Percentiles rank a stretch among this genome's conserved stretches.
Evolutionary conservation across 2,329 filamentous ascomycete genomes (phyloP).

Genomic region (Helicocarpus griseus): DNA sequence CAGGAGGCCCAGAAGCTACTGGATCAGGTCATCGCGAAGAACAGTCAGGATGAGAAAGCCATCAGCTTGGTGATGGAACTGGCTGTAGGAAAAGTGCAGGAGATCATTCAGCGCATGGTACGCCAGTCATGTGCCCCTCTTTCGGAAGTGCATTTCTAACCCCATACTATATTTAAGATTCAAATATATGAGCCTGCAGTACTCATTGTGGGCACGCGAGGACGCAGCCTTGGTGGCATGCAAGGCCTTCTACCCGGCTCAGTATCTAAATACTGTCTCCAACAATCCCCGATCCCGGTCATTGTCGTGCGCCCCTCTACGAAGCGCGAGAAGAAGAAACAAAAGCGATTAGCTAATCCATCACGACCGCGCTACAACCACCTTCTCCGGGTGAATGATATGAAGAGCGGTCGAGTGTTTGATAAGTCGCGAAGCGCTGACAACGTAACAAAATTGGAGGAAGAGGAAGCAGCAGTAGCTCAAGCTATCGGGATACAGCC

Average conservation of each 20-base stretch:
- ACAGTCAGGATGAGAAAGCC: slow-evolving; percentile 64
- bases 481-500: slow-evolving; percentile 38
- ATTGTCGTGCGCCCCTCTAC: slow-evolving; percentile 82
- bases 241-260: slow-evolving; percentile 80
- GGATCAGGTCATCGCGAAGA: slow-evolving; percentile 67
- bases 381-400: slow-evolving; percentile 59
- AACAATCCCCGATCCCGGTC: slow-evolving; percentile 86
- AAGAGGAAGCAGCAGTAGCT: slow-evolving; percentile 42
- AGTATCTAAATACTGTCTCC: slow-evolving; percentile 88
- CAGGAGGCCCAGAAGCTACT: slow-evolving; percentile 67
- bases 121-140: slow-evolving; percentile 17
- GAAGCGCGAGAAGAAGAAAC: slow-evolving; percentile 82
- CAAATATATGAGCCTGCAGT: slow-evolving; percentile 86
- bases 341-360: slow-evolving; percentile 70
- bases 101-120: slow-evolving; percentile 84
- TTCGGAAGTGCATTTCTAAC: slow-evolving; percentile 4
- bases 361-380: slow-evolving; percentile 64
- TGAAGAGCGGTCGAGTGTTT: slow-evolving; percentile 42
- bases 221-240: slow-evolving; percentile 72
- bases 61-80: slow-evolving; percentile 82
- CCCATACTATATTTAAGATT: slow-evolving; percentile 48
- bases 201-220: slow-evolving; percentile 80
- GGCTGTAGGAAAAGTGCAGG: slow-evolving; percentile 78
- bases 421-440: slow-evolving; percentile 39
- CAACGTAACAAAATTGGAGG: slow-evolving; percentile 35